A percentile compares a stretch with the other conserved stretches of the same genome.
These are phyloP conservation scores for Phlyctochytrium planicorne DNA, from an alignment of 192 early-diverging fungal genomes.

Conservation along the genomic window DNA sequence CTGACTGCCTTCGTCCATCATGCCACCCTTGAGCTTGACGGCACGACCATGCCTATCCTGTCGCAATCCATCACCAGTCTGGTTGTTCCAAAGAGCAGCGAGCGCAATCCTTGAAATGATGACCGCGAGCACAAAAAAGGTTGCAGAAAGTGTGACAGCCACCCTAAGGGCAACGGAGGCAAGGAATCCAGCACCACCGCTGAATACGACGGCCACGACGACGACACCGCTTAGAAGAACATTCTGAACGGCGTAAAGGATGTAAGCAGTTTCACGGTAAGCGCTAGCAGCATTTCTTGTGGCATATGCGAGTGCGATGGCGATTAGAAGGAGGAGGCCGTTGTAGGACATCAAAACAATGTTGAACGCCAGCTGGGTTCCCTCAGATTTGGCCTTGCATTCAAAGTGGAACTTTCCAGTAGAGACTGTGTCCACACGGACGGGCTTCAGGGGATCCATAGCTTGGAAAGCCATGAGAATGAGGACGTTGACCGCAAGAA, in stretches of 20 bases:
- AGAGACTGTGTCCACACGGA: background rate
- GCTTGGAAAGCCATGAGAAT: background rate
- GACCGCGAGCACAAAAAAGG: no score
- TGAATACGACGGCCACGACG: background rate
- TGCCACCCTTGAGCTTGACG: no score
- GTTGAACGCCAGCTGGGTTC: background rate
- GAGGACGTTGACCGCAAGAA: background rate
- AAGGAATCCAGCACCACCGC: background rate
- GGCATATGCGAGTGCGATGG: slow-evolving; percentile 3
- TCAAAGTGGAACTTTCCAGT: background rate
- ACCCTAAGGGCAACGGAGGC: background rate
- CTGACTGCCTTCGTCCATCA: no score
- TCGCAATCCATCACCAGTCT: no score
- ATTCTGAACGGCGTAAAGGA: background rate
- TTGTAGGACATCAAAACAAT: slow-evolving; percentile 2
- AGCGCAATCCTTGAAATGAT: no score
- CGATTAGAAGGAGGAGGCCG: background rate
- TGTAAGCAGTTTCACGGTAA: background rate
- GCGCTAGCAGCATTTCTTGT: background rate
- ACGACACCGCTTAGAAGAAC: background rate
- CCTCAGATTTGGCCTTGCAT: background rate
- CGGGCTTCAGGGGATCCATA: background rate
- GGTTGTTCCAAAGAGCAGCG: no score
- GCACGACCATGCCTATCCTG: no score
- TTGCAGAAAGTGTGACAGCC: background rate